These are phyloP conservation scores for Aspergillus brasiliensis DNA, from an alignment of 2,329 filamentous ascomycete species.

Conservation along the genomic window DNA sequence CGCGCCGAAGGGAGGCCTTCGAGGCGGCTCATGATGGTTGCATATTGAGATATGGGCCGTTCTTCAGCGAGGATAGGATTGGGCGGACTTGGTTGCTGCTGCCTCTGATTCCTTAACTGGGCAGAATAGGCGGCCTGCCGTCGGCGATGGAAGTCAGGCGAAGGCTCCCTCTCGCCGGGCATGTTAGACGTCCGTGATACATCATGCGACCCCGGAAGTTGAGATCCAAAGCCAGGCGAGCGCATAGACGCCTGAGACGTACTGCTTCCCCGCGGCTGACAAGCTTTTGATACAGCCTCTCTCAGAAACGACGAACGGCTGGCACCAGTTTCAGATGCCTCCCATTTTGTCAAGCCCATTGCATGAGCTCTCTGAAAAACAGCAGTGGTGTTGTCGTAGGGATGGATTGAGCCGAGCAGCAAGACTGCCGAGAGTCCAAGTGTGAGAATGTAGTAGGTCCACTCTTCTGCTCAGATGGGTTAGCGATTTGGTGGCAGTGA, in stretches of 20 bases:
- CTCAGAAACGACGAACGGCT: constrained; percentile 61
- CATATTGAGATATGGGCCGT: constrained; percentile 44
- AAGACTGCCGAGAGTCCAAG: constrained; percentile 60
- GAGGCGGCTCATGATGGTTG: constrained; percentile 38
- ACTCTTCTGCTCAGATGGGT: constrained; percentile 53
- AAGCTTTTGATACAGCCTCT: constrained; percentile 61
- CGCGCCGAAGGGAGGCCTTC: constrained; percentile 25
- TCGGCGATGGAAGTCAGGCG: constrained; percentile 27
- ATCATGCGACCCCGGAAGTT: constrained; percentile 11
- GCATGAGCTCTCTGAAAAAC: constrained; percentile 55
- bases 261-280: constrained; percentile 48
- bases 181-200: constrained; percentile 11
- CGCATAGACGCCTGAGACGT: constrained; percentile 2
- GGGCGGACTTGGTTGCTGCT: constrained; percentile 15
- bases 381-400: constrained; percentile 40
- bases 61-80: constrained; percentile 34
- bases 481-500: constrained; percentile 14
- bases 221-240: constrained; percentile 16
- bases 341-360: constrained; percentile 61
- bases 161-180: constrained; percentile 11
- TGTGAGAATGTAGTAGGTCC: constrained; percentile 62
- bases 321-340: constrained; percentile 47
- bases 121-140: constrained; percentile 37
- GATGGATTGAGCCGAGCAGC: constrained; percentile 49
- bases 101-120: constrained; percentile 34